Evolutionary conservation across 148 eudicot species (phyloP).

Genomic region (Chenopodium quinoa): DNA sequence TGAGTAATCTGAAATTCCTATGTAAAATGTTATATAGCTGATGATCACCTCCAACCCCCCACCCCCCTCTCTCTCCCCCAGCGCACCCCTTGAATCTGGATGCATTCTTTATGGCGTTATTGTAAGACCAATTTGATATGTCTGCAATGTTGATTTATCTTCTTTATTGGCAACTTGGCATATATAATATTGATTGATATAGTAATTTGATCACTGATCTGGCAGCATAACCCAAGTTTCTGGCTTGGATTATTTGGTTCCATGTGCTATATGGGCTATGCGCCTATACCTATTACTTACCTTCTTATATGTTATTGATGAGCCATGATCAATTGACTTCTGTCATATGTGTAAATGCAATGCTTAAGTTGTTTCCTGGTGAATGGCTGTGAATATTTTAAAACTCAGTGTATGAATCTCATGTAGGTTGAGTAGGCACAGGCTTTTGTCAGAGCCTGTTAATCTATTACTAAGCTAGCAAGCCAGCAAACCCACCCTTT

Average conservation of each 20-base stretch:
- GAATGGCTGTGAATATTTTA: not conserved
- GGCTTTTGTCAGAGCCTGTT: not conserved
- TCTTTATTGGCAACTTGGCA: not conserved
- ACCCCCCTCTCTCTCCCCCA: too few species aligned
- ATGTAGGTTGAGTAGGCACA: not conserved
- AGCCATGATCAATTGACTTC: not conserved
- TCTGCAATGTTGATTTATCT: not conserved
- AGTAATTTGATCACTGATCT: not conserved
- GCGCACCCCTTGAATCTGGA: too few species aligned
- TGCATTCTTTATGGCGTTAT: not conserved
- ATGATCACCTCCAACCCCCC: not conserved
- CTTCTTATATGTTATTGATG: not conserved
- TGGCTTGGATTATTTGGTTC: not conserved
- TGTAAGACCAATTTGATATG: not conserved
- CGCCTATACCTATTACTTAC: not conserved
- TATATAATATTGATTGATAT: not conserved
- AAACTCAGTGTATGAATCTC: not conserved
- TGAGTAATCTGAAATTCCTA: conserved; percentile 29
- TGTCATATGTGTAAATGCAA: not conserved
- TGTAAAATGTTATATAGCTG: not conserved
- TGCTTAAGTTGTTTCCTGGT: not conserved
- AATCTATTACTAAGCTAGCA: not conserved
- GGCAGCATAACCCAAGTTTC: not conserved
- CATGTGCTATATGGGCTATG: not conserved
- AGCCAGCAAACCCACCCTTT: not conserved